Conservation (phyloP, 1,139 yeast species). For the Candida labiduridarum region DNA sequence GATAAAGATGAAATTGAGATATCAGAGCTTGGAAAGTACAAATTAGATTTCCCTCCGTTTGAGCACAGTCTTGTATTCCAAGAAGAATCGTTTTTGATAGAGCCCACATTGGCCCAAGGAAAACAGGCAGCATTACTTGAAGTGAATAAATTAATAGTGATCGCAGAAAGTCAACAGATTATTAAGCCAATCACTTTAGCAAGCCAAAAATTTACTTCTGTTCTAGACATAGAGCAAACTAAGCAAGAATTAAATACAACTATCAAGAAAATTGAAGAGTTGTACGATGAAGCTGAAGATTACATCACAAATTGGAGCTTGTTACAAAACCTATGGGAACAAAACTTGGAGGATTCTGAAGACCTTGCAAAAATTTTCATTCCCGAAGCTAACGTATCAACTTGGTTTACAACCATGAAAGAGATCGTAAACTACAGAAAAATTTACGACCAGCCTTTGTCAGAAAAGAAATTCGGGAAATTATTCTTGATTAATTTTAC, state of each 20-base stretch:
- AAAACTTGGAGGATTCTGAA: constrained; percentile 24
- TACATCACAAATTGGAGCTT: constrained; percentile 56
- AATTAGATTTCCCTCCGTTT: constrained; percentile 6
- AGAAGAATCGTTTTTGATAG: constrained; percentile 45
- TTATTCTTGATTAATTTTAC: constrained; percentile 46
- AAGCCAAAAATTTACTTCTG: constrained; percentile 1
- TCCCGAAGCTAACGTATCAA: constrained; percentile 21
- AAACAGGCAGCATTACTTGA: constrained; percentile 18
- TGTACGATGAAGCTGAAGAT: constrained; percentile 25
- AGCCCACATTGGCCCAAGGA: constrained; percentile 30
- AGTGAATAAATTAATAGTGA: constrained; percentile 16
- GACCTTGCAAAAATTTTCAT: constrained; percentile 25
- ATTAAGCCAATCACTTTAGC: constrained; percentile 7
- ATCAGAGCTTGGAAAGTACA: constrained; percentile 11
- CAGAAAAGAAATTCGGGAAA: constrained; percentile 37
- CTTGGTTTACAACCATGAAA: constrained; percentile 34
- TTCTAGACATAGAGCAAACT: not conserved
- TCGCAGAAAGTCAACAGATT: constrained; percentile 17
- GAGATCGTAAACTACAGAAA: constrained; percentile 49
- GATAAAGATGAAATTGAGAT: constrained; percentile 9
- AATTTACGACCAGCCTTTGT: constrained; percentile 55
- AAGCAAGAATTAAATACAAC: constrained; percentile 7
- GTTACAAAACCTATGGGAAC: constrained; percentile 64
- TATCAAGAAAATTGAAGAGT: constrained; percentile 21
- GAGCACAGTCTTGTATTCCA: constrained; percentile 43